These are phyloP conservation scores for Crotalaria pallida DNA, from an alignment of 306 rosid genomes.

Conservation along the genomic window DNA sequence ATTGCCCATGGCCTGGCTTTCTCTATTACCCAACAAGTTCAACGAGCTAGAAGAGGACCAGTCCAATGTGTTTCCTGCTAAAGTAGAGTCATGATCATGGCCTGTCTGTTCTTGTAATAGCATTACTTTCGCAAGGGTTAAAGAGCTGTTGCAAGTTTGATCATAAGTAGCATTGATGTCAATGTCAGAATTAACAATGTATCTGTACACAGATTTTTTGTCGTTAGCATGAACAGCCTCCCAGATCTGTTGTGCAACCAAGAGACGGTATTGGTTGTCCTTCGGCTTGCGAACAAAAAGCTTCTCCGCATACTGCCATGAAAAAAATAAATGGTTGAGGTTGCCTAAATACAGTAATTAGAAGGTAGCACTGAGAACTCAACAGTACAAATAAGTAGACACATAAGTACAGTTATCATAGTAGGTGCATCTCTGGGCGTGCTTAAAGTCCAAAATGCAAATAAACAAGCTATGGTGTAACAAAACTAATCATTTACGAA, in stretches of 20 bases:
- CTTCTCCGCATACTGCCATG: conserved; percentile 92
- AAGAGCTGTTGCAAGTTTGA: conserved; percentile 56
- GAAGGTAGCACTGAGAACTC: conserved; percentile 1
- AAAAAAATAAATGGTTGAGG: conserved; percentile 23
- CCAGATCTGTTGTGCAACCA: conserved; percentile 86
- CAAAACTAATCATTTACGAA: neutral
- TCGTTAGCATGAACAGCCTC: conserved; percentile 88
- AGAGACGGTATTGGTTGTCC: conserved; percentile 63
- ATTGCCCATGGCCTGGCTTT: conserved; percentile 56
- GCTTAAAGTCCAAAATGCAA: conserved; percentile 10
- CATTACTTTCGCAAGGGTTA: conserved; percentile 94
- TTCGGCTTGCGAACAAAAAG: conserved; percentile 74
- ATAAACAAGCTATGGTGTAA: neutral
- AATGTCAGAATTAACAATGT: conserved; percentile 75
- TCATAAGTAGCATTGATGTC: conserved; percentile 71
- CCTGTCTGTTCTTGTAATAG: conserved; percentile 70
- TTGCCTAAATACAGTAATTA: neutral
- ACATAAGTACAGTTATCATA: neutral
- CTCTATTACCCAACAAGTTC: conserved; percentile 48
- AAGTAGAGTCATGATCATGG: conserved; percentile 50
- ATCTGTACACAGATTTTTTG: conserved; percentile 89
- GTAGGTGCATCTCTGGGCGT: neutral
- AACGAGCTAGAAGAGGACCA: conserved; percentile 59
- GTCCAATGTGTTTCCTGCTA: conserved; percentile 57
- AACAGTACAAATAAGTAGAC: neutral